A percentile compares a stretch with the other conserved stretches of the same genome.
Conservation (phyloP, 2,329 filamentous ascomycete species). For the Nemania diffusa region DNA sequence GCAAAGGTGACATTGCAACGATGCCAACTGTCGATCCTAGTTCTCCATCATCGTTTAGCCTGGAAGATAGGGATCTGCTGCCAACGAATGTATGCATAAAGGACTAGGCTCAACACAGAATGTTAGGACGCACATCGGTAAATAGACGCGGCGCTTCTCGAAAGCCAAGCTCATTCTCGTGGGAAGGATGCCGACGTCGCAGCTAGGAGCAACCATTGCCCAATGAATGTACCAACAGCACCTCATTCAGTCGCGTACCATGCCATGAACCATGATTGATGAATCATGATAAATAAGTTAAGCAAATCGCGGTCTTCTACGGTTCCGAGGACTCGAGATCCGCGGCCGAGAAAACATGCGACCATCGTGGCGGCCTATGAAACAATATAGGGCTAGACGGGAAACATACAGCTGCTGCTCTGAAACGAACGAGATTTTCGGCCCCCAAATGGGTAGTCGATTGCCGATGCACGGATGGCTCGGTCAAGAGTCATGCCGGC, state of each 20-base stretch:
- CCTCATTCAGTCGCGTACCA: not conserved
- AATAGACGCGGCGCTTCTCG: slow-evolving; percentile 36
- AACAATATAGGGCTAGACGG: slow-evolving; percentile 33
- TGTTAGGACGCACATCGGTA: not conserved
- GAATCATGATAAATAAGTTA: not conserved
- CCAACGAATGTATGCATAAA: slow-evolving; percentile 8
- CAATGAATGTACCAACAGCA: slow-evolving; percentile 36
- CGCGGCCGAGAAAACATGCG: slow-evolving; percentile 22
- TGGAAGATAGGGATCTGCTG: not conserved
- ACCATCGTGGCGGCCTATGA: slow-evolving; percentile 26
- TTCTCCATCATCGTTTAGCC: not conserved
- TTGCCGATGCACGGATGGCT: slow-evolving; percentile 11
- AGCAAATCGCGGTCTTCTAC: not conserved
- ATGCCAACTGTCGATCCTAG: slow-evolving; percentile 3
- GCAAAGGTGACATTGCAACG: not conserved
- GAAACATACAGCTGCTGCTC: slow-evolving; percentile 1
- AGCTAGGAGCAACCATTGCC: slow-evolving; percentile 34
- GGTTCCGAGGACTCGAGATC: slow-evolving; percentile 25
- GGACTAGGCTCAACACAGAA: not conserved
- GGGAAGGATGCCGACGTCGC: slow-evolving; percentile 42
- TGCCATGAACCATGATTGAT: not conserved
- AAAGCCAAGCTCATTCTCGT: slow-evolving; percentile 29
- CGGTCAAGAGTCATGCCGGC: slow-evolving; percentile 17
- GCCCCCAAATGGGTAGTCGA: slow-evolving; percentile 31
- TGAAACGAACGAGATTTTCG: slow-evolving; percentile 17